A percentile compares a stretch with the other conserved stretches of the same genome.
These are phyloP conservation scores for Boletales sp. DNA, from an alignment of 768 basidiomycete genomes.

Conservation along the genomic window DNA sequence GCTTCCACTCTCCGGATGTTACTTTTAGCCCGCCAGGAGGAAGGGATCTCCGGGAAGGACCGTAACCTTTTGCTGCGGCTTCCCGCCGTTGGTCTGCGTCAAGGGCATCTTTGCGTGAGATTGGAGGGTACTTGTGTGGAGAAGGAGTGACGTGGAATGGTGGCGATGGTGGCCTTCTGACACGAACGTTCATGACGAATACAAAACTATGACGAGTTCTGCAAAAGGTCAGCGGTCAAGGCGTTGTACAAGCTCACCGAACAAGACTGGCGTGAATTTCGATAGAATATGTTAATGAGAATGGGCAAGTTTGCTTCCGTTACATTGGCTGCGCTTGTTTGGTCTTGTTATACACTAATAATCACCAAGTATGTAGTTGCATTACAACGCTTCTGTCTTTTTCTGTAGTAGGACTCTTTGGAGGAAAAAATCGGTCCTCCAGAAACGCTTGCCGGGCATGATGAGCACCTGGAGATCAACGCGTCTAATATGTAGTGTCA, in stretches of 20 bases:
- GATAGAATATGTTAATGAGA: too few relatives aligned
- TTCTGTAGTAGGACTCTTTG: too few relatives aligned
- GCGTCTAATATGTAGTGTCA: too few relatives aligned
- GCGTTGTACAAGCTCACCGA: too few relatives aligned
- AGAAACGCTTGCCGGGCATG: too few relatives aligned
- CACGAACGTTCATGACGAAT: constrained; percentile 50
- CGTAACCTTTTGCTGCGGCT: constrained; percentile 63
- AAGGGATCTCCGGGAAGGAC: constrained; percentile 44
- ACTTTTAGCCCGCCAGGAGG: constrained; percentile 62
- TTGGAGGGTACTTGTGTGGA: constrained; percentile 59
- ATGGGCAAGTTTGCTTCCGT: background rate
- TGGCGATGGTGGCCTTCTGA: constrained; percentile 66
- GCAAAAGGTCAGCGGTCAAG: background rate
- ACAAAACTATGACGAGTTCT: constrained; percentile 9
- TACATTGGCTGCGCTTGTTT: constrained; percentile 14
- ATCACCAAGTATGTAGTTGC: too few relatives aligned
- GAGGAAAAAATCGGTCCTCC: too few relatives aligned
- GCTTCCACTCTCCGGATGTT: constrained; percentile 71
- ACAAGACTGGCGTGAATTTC: too few relatives aligned
- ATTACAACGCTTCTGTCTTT: too few relatives aligned
- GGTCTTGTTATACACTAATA: constrained; percentile 14
- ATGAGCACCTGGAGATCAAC: too few relatives aligned
- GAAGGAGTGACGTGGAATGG: constrained; percentile 41
- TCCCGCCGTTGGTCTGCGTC: constrained; percentile 71
- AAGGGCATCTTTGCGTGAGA: constrained; percentile 54